Base-by-base conservation (phyloP, 2,329 filamentous ascomycete species). In the Colletotrichum cuscutae region DNA sequence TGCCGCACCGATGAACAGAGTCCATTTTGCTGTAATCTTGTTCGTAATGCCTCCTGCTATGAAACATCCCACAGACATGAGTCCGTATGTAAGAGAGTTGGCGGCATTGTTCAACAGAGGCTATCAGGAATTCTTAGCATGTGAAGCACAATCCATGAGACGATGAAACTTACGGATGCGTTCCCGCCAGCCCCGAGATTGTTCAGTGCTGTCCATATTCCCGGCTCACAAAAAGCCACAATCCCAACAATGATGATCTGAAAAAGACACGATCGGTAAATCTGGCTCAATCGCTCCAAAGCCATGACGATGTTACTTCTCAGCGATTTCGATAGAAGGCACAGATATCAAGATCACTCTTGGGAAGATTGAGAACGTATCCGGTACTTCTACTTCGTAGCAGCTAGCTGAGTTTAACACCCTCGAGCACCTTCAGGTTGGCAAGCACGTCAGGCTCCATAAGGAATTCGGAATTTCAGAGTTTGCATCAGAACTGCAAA, bases 1-100 rank as follows among this genome's bases (percentile, higher is more conserved):
- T 1, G 84, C 75, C 0, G 84, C 83, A 2, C 84, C 84, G 9
- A 85, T 78, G 13, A 85, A 77, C 5, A 87, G 76, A 1, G 81
- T 80, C 35, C 78, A 79, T 52, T 83, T 83, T n/a, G 68, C 64
- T 0, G 64, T 71, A 58, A 71, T 59, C n/a, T 71, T 71, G 15
- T 71, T 71, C 11, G 68, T 71, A 26, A 71, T 35, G 12, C 68
- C 68, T 49, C 68, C 68, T n/a, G 68, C 68, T 22, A 68, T 71
- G 30, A 71, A 71, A 26, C 68, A 71, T 15, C 68, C 68, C 11
- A 71, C 64, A 19, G 68, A 71, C 64, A 68, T 71, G 68, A 71
- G 68, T n/a, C 57, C 68, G 13, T 71, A 71, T 5, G 68, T 71
- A 8, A 71, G 58, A 13, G 68, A 64, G 7, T 71, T 71, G 15